phyloP scores from a whole-genome alignment of 306 rosid genomes.

The Cicer chorassanicum region DNA sequence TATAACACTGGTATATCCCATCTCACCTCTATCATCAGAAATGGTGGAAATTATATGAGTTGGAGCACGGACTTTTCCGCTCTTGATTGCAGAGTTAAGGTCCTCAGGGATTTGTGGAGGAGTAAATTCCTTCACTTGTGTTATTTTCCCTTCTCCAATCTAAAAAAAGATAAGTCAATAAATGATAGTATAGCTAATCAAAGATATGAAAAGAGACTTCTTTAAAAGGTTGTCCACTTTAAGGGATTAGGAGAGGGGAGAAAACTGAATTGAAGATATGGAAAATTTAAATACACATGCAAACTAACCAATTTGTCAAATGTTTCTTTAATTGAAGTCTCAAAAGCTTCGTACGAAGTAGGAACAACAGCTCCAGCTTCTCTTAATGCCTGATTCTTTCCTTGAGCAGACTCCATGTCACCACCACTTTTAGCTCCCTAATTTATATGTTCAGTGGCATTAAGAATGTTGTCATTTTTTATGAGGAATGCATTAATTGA shows the following conservation, averaged over 20 bases:
- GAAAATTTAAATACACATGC: conserved; percentile 42
- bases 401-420: conserved; percentile 98
- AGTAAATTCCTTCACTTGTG: conserved; percentile 78
- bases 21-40: conserved; percentile 95
- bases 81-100: conserved; percentile 80
- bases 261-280: conserved; percentile 12
- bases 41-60: conserved; percentile 97
- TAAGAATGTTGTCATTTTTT: conserved; percentile 38
- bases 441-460: conserved; percentile 43
- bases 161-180: conserved; percentile 42
- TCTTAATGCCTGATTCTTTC: conserved; percentile 87
- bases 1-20: conserved; percentile 25
- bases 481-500: conserved; percentile 37
- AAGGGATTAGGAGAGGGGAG: conserved; percentile 16
- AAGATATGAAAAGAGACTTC: conserved; percentile 37
- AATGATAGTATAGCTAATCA: conserved; percentile 25
- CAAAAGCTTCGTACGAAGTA: conserved; percentile 88
- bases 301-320: conserved; percentile 83
- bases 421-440: conserved; percentile 99
- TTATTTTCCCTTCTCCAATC: conserved; percentile 76
- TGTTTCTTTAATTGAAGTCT: conserved; percentile 76
- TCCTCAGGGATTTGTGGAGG: conserved; percentile 99
- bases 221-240: conserved; percentile 4
- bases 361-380: conserved; percentile 99
- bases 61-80: conserved; percentile 98